Evolutionary conservation across 2,329 filamentous ascomycete species (phyloP).

Genomic region (Arthrobotrys musiformis): DNA sequence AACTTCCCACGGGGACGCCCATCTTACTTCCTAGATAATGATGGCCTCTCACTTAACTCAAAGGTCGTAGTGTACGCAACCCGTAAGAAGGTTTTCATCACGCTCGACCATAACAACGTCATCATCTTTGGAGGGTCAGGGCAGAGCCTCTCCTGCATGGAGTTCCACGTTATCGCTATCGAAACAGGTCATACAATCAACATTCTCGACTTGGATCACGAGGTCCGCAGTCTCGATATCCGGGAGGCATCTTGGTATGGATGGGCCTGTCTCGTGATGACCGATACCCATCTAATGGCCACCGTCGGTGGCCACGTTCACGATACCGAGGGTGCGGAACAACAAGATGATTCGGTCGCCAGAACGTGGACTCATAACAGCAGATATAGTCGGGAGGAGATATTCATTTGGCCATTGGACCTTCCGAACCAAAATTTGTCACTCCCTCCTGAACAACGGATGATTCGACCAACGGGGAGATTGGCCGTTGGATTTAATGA

Average conservation of each 20-base stretch:
- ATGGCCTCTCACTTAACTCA: conserved; percentile 57
- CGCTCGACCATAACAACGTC: neutral
- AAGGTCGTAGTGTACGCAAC: conserved; percentile 57
- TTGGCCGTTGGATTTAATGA: conserved; percentile 30
- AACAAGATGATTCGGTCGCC: conserved; percentile 21
- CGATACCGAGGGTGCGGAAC: conserved; percentile 30
- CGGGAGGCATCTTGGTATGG: conserved; percentile 43
- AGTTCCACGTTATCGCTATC: conserved; percentile 58
- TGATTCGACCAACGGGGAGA: conserved; percentile 36
- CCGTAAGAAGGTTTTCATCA: conserved; percentile 52
- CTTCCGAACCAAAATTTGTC: conserved; percentile 25
- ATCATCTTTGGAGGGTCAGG: neutral
- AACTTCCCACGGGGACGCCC: conserved; percentile 5
- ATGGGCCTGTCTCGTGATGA: conserved; percentile 58
- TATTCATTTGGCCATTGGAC: conserved; percentile 48
- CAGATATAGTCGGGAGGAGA: conserved; percentile 56
- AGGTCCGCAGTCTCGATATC: conserved; percentile 35
- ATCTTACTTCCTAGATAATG: conserved; percentile 58
- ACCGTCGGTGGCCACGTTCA: conserved; percentile 56
- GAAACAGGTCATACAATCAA: conserved; percentile 57
- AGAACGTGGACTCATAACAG: conserved; percentile 39
- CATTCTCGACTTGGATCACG: conserved; percentile 57
- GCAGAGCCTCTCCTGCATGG: conserved; percentile 55
- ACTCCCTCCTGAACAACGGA: conserved; percentile 21
- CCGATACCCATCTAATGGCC: conserved; percentile 57